Evolutionary conservation across 164 flowering plant species (phyloP).

Genomic region (Annona squamosa): DNA sequence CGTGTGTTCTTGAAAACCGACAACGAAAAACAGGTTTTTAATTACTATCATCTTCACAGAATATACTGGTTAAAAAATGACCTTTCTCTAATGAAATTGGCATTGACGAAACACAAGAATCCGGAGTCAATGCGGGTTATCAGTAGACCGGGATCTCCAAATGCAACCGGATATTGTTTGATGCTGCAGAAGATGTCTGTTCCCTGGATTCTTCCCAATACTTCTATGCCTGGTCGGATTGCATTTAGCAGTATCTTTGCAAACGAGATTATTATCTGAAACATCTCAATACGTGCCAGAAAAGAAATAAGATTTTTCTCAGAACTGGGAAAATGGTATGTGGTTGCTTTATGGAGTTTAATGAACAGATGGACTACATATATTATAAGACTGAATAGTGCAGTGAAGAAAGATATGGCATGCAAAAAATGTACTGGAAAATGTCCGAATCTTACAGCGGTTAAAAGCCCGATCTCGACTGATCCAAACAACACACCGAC

Average conservation of each 20-base stretch:
- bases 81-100: constrained; percentile 67
- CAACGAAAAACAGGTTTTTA: too few relatives aligned
- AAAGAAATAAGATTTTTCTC: background rate
- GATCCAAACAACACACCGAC: constrained; percentile 70
- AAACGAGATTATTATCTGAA: constrained; percentile 63
- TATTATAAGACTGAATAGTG: too few relatives aligned
- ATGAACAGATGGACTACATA: too few relatives aligned
- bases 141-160: constrained; percentile 33
- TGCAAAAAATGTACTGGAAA: background rate
- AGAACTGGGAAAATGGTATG: background rate
- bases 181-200: constrained; percentile 48
- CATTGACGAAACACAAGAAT: constrained; percentile 75
- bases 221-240: constrained; percentile 48
- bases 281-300: background rate
- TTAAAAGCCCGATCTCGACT: constrained; percentile 75
- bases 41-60: background rate
- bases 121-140: constrained; percentile 43
- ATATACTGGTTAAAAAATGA: constrained; percentile 5
- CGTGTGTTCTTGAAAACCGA: background rate
- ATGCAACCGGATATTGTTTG: constrained; percentile 56
- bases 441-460: constrained; percentile 40
- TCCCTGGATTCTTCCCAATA: constrained; percentile 56
- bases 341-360: background rate
- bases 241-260: constrained; percentile 47
- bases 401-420: too few relatives aligned